Evolutionary conservation across 1,284 basidiomycete genomes (phyloP).

Genomic region (Phlebopus sp.): DNA sequence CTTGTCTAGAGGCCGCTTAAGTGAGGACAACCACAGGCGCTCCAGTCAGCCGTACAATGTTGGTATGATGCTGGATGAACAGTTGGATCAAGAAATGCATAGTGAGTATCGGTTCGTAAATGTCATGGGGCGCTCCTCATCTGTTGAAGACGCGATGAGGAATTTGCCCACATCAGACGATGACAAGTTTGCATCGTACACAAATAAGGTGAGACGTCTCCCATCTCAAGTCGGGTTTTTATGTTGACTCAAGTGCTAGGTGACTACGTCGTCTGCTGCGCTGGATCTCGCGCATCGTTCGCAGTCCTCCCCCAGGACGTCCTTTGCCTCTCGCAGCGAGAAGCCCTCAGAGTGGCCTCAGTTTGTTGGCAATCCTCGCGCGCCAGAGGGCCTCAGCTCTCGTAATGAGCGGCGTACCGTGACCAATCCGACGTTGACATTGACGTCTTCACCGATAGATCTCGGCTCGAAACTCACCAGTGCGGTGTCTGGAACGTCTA

Average conservation of each 20-base stretch:
- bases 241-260: conserved; percentile 37
- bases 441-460: conserved; percentile 55
- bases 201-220: conserved; percentile 56
- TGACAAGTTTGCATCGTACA: conserved; percentile 73
- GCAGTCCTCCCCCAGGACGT: conserved; percentile 70
- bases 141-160: conserved; percentile 76
- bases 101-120: conserved; percentile 50
- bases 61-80: conserved; percentile 86
- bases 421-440: conserved; percentile 67
- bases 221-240: neutral
- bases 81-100: conserved; percentile 87
- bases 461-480: conserved; percentile 41
- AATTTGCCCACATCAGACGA: conserved; percentile 91
- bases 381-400: conserved; percentile 50
- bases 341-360: conserved; percentile 94
- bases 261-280: conserved; percentile 89
- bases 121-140: conserved; percentile 16
- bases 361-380: conserved; percentile 65
- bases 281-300: conserved; percentile 89
- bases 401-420: conserved; percentile 64
- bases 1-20: conserved; percentile 46
- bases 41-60: conserved; percentile 68
- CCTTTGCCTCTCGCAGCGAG: conserved; percentile 58
- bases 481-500: conserved; percentile 54
- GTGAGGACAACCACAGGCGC: conserved; percentile 51